A percentile compares a stretch with the other conserved stretches of the same genome.
These are phyloP conservation scores for Podospora sp. DNA, from an alignment of 495 filamentous ascomycete species.

Conservation along the genomic window DNA sequence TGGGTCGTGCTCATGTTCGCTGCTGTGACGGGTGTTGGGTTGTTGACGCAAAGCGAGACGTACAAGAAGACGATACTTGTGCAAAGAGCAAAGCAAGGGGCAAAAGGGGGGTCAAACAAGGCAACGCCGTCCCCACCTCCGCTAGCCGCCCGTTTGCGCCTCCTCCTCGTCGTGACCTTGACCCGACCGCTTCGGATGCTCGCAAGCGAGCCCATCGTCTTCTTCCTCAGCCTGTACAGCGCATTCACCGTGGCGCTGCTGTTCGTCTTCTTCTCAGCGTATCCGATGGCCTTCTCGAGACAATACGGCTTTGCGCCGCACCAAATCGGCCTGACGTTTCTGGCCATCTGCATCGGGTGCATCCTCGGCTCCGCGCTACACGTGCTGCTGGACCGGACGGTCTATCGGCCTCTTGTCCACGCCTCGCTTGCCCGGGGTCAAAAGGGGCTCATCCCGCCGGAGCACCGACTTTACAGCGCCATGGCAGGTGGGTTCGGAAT, in stretches of 20 bases:
- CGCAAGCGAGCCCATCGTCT: background rate
- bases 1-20: conserved; percentile 9
- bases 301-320: background rate
- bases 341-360: background rate
- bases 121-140: too few relatives aligned
- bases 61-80: conserved; percentile 1
- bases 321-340: background rate
- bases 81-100: background rate
- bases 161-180: background rate
- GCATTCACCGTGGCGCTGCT: background rate
- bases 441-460: background rate
- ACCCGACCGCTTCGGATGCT: background rate
- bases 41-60: background rate
- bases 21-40: background rate
- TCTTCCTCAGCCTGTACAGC: conserved; percentile 8
- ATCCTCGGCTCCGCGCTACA: background rate
- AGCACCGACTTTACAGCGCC: conserved; percentile 5
- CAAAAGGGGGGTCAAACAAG: too few relatives aligned
- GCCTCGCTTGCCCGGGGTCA: background rate
- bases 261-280: background rate
- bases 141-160: background rate
- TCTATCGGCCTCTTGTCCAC: background rate
- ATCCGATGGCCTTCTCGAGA: background rate
- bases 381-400: background rate
- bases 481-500: conserved; percentile 2